phyloP scores from a whole-genome alignment of 1,139 yeast genomes.

The Suhomyces wounanorum region DNA sequence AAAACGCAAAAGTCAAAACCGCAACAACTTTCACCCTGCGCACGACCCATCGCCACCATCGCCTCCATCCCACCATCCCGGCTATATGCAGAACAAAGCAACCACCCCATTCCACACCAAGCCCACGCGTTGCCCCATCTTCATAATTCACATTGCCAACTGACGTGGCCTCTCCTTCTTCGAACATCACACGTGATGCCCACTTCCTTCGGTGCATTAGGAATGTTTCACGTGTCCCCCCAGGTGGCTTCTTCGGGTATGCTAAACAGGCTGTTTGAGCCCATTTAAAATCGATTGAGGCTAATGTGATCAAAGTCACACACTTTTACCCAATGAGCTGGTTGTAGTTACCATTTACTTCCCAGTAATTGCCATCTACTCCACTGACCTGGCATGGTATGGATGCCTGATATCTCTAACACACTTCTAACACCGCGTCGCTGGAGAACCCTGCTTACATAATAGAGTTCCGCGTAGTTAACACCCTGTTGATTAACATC shows the following conservation, averaged over 20 bases:
- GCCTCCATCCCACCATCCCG: background rate
- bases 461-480: conserved; percentile 12
- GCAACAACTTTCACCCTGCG: too few relatives aligned
- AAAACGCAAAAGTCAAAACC: too few relatives aligned
- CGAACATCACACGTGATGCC: background rate
- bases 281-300: background rate
- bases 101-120: background rate
- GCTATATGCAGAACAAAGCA: background rate
- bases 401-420: background rate
- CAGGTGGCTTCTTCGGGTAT: background rate
- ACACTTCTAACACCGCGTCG: background rate
- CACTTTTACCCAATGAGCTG: too few relatives aligned
- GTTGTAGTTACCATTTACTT: too few relatives aligned
- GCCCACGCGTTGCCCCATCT: background rate
- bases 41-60: background rate
- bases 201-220: background rate
- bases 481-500: conserved; percentile 13
- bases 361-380: background rate
- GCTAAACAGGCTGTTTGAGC: background rate
- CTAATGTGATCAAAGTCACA: too few relatives aligned
- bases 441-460: conserved; percentile 1
- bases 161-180: background rate
- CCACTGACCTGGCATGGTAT: background rate
- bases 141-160: background rate
- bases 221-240: background rate